Base-by-base conservation (phyloP, 1,139 yeast genomes). In the Yamadazyma blattariae region DNA sequence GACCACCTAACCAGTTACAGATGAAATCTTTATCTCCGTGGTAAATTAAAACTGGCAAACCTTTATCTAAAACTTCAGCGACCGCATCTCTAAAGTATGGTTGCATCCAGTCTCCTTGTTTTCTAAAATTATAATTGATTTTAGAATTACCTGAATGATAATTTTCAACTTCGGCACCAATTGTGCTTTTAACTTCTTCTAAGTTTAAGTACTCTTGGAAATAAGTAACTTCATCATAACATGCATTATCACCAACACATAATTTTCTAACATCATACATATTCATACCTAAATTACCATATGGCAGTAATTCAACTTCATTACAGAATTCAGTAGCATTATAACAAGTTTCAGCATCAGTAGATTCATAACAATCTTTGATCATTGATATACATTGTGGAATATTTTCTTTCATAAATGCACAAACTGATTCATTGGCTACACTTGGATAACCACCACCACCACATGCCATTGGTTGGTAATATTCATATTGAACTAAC, bases 91-190 rank as follows among this genome's bases (percentile, higher is more conserved):
- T 31, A 6, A 13, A 81, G 10, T 73, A 64, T 60, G 36, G 81
- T 48, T 34, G 82, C 92, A 84, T 83, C 90, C 92, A 84, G 61
- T 86, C 95, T 53, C 95, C 89, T 19, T 86, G 84, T 57, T 84
- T 79, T 51, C 82, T 57, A 61, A 89, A 89, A 70, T 81, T 82
- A 54, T 83, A 74, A 71, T 82, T 81, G 46, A 86, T 76, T 50
- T 83, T 89, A 56, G 79, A 75, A 69, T 86, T 86, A 71, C 97
- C 90, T 27, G 88, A 77, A 57, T 82, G 80, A 62, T 81, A 90
- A 32, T 68, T 61, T 7, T 8, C 12, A 43, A 78, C 77, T 60
- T 88, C 96, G 25, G 92, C 95, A 40, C 97, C 97, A 39, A 90
- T 71, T 22, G 88, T 89, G 44, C 75, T 76, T 65, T 81, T 82